Percentiles rank a stretch among this genome's conserved stretches.
Evolutionary conservation across 179 eudicot genomes (phyloP).

Genomic region (Drosera spatulata): DNA sequence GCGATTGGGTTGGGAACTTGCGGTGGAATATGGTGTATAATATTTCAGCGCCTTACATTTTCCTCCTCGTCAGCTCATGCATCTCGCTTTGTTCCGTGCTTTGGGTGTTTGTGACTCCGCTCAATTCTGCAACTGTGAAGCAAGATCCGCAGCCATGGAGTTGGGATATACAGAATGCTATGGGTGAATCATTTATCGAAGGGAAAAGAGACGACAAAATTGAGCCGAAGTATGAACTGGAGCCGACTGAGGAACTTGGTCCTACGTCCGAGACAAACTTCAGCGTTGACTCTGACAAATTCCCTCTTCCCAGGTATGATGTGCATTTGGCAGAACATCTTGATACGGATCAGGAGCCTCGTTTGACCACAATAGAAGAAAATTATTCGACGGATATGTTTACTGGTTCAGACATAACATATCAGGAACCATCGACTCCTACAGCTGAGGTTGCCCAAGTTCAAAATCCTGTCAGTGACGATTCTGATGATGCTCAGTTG

Average conservation of each 20-base stretch:
- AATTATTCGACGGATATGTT: constrained; percentile 13
- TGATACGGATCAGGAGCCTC: constrained; percentile 30
- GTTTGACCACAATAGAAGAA: constrained; percentile 27
- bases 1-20: constrained; percentile 69
- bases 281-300: constrained; percentile 14
- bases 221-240: constrained; percentile 24
- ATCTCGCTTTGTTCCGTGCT: constrained; percentile 46
- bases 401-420: constrained; percentile 13
- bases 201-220: constrained; percentile 16
- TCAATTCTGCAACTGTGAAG: constrained; percentile 50
- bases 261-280: constrained; percentile 17
- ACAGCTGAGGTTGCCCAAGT: constrained; percentile 14
- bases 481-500: constrained; percentile 19
- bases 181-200: constrained; percentile 23
- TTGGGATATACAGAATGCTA: constrained; percentile 30
- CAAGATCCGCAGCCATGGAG: constrained; percentile 36
- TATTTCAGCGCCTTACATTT: constrained; percentile 36
- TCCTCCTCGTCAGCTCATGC: constrained; percentile 40
- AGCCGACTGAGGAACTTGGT: constrained; percentile 19
- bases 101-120: constrained; percentile 72
- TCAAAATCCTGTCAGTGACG: constrained; percentile 10
- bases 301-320: constrained; percentile 21
- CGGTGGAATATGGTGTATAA: constrained; percentile 51
- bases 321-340: constrained; percentile 42
- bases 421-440: constrained; percentile 20